Percentiles rank a stretch among this genome's conserved stretches.
phyloP scores from a whole-genome alignment of 805 yeast species.

The Naumovozyma baii region DNA sequence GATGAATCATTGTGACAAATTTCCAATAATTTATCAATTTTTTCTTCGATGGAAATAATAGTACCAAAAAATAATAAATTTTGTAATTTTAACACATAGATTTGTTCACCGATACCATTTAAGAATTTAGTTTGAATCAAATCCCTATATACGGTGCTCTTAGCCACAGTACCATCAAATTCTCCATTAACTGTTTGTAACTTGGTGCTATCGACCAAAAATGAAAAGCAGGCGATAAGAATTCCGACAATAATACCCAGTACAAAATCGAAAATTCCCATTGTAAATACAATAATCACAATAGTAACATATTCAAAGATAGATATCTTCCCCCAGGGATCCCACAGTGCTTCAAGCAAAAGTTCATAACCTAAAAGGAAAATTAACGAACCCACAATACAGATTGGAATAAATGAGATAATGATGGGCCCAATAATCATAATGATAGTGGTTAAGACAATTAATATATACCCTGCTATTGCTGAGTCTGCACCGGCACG shows the following conservation, averaged over 20 bases:
- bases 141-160: conserved; percentile 87
- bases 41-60: conserved; percentile 79
- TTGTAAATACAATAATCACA: conserved; percentile 74
- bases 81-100: conserved; percentile 74
- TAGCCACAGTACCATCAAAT: conserved; percentile 78
- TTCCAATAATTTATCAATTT: conserved; percentile 58
- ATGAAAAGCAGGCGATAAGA: conserved; percentile 84
- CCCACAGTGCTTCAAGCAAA: conserved; percentile 74
- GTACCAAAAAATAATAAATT: conserved; percentile 93
- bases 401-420: conserved; percentile 89
- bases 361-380: conserved; percentile 86
- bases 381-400: conserved; percentile 91
- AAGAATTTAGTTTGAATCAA: conserved; percentile 81
- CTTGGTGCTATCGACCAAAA: conserved; percentile 85
- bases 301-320: conserved; percentile 78
- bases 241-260: conserved; percentile 87
- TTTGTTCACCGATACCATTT: conserved; percentile 80
- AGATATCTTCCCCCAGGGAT: conserved; percentile 69
- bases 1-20: conserved; percentile 31
- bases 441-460: conserved; percentile 66
- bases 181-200: conserved; percentile 72
- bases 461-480: conserved; percentile 81
- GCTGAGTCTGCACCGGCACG: conserved; percentile 91
- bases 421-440: conserved; percentile 86
- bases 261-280: conserved; percentile 95